Evolutionary conservation across 208 protist species (phyloP), one percentile per base, ranked within the genome.

Genomic region (Lotmaria passim): DNA sequence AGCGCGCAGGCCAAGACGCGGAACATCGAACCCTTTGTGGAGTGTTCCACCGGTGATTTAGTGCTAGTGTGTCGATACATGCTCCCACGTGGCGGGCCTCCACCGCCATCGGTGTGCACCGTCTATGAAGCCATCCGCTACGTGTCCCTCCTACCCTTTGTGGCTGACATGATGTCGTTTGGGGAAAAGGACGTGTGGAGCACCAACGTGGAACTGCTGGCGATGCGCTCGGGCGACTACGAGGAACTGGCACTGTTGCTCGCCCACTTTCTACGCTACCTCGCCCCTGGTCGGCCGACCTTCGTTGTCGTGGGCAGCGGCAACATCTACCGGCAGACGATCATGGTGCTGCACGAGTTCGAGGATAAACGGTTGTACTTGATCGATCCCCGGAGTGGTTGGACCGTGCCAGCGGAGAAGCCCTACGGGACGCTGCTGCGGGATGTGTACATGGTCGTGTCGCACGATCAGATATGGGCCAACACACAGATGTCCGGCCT

Each of bases 201-300:
- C 70, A 92, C 90, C 55, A 93, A 93, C 52, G 85, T 73, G 3
- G 87, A 95, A 69, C 59, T 93, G 34, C 79, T 95, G 2, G 74
- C 75, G 15, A 77, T 82, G 69, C 79, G 83, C 46, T 77, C 74
- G 15, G 82, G 85, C 39, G 85, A 89, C 67, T 93, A 91, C 77
- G 79, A 85, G 72, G 90, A 93, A 70, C 83, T 93, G 28, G 88
- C 85, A 15, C 70, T 95, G 60, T 82, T 95, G 31, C 81, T 95
- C 38, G 80, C 70, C 21, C 87, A 95, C 76, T 87, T 95, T 33
- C 69, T 95, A 48, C 80, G 86, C 14, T 65, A 84, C 66, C 67
- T 95, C 24, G 80, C 73, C 11, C 90, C 87, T 28, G 56, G 75
- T 39, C 66, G 79, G 17, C 70, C 79, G 31, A 87, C 85, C 7